Conservation (phyloP, 345 rosid species). For the Linum lewisii region DNA sequence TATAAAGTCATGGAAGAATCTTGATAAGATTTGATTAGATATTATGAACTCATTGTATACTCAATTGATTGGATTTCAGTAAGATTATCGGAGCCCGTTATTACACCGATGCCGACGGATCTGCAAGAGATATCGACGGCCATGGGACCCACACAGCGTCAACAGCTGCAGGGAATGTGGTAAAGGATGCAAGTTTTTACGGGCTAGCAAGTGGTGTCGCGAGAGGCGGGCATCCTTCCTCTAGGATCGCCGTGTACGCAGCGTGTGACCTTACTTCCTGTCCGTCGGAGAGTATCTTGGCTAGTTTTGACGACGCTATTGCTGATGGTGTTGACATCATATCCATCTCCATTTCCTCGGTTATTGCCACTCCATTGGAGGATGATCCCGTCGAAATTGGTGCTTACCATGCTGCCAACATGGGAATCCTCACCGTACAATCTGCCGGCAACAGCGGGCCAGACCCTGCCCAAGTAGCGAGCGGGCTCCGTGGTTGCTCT, state of each 20-base stretch:
- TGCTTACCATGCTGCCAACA: conserved; percentile 40
- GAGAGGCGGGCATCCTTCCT: conserved; percentile 52
- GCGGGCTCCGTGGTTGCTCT: conserved; percentile 42
- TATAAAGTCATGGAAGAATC: too few relatives aligned
- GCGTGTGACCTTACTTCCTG: conserved; percentile 11
- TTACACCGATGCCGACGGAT: conserved; percentile 2
- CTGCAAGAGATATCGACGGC: conserved; percentile 19
- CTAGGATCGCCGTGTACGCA: conserved; percentile 42
- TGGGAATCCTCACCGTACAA: conserved; percentile 36
- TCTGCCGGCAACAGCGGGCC: conserved; percentile 34
- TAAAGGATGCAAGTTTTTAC: conserved; percentile 26
- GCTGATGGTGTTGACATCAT: conserved; percentile 51
- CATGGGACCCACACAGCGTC: conserved; percentile 67
- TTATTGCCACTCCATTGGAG: accelerated
- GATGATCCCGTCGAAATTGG: conserved; percentile 28
- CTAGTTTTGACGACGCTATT: conserved; percentile 57
- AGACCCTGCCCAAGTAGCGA: accelerated
- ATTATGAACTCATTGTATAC: not conserved
- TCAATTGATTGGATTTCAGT: conserved; percentile 2
- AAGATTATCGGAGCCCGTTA: conserved; percentile 43
- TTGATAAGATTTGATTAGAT: too few relatives aligned
- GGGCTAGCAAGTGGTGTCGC: conserved; percentile 44
- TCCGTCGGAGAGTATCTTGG: conserved; percentile 1
- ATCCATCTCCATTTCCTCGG: conserved; percentile 17
- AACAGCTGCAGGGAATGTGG: conserved; percentile 47